Base-by-base conservation (phyloP, 345 rosid genomes). In the Rhodamnia argentea region DNA sequence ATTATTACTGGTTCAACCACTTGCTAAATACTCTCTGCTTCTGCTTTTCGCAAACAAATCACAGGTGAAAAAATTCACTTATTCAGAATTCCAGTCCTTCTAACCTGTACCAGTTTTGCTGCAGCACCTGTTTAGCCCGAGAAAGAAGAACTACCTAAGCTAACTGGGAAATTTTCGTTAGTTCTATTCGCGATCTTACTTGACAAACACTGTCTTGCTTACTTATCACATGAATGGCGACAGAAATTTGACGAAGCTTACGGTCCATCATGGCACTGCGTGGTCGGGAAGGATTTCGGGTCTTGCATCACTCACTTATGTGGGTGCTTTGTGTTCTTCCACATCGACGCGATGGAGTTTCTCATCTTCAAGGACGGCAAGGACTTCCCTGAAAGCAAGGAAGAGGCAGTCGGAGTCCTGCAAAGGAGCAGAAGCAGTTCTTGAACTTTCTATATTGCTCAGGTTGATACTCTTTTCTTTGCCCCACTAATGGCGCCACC, bases 251-350 rank as follows among this genome's bases (percentile, higher is more conserved):
- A 92, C 40, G 94, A 89, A 89, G 92, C 90, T 40, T 89, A 87
- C 47, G 91, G 94, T 52, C 83, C 92, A 50, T 88, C 91, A 13
- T 94, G 94, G 92, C 92, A 92, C 81, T 90, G 94, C 76, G 93
- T 92, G 89, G 92, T 90, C 18, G 91, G 94, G 8, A 92, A 91
- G 85, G 92, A 89, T 86, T 91, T 89, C 44, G 91, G 94, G 27
- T 91, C 92, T 27, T 91, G 92, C 94, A 91, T 93, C 70, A 87
- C 92, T 22, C 93, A 88, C 87, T 84, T 91, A 52, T 62, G 86
- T 76, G 91, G 94, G 84, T 90, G 92, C 85, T 93, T 88, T 87
- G 88, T 91, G 9, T 90, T 91, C 90, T 92, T 92, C 88, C 86
- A 82, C 3, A 89, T 91, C 23, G 94, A 91, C 88, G 89, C 88